Evolutionary conservation across 139 green algal species (phyloP), one percentile per base, ranked within the genome.

Genomic region (Coelastrella sp.): DNA sequence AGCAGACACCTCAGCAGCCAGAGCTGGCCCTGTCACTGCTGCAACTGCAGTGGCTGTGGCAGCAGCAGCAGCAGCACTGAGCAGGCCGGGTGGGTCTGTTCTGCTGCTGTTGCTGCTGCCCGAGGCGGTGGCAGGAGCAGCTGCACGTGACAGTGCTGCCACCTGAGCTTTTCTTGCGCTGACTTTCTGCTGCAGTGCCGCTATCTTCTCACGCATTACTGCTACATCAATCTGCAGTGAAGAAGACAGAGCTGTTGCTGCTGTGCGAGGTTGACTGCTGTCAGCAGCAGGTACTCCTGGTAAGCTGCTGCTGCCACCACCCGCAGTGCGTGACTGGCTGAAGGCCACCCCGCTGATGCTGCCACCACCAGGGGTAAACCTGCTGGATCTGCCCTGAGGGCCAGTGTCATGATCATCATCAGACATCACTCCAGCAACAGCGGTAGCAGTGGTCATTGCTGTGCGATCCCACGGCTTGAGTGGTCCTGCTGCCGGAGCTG

Each of bases 1-100:
- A 65, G 82, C 63, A 22, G 82, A 59, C 60, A 74, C 60, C 7
- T 74, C 81, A 24, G 60, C 81, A 57, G 81, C 81, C 3, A 61
- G 27, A 24, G 78, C 78, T 65, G 82, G 58, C 7, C 19, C 81
- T n/a, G 58, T 20, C 0, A 70, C 58, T 65, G 81, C 81, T 24
- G 81, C 81, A n/a, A 86, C 81, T 75, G 81, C 81, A 75, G 81
- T 73, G 8, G 82, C 68, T 60, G 59, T 73, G n/a, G 66, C 68
- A 57, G 84, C 63, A 14, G 84, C 74, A 8, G 68, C 84, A 25
- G 84, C 84, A 49, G 84, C 84, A 78, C 61, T 25, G 27, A 65
- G 49, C 27, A 72, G 58, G 58, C 58, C 11, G 56, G 84, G 17
- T 58, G 19, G n/a, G n/a, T 56, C n/a, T 11, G 59, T 17, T 5